Base-by-base conservation (phyloP, 2,329 filamentous ascomycete genomes). In the Amesomyces nigricolor region DNA sequence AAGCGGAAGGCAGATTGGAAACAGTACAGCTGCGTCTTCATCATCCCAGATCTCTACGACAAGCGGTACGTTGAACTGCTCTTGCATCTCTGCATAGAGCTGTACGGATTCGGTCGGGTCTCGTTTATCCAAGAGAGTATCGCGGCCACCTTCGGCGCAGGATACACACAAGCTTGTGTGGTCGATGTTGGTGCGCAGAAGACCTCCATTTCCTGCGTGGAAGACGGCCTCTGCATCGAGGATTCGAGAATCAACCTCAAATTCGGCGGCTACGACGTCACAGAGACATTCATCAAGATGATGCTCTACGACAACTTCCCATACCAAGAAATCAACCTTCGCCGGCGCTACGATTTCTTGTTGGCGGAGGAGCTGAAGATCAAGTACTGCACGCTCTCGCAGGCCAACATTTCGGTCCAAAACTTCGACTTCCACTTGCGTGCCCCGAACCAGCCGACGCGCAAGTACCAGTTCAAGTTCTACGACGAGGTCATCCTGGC, bases 181-280 rank as follows among this genome's bases (percentile, higher is more conserved):
- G 91, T 99, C 10, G 94, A 99, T 68, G 87, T 99, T 54, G 94
- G 94, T 11, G 92, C 94, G 0, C 91, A 97, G 68, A 99, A 99
- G 78, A 97, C 94, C 1, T 95, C 94, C 0, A 88, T 99, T 32
- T 92, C 91, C 59, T 99, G 94, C 63, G 91, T 99, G 10, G 94
- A 99, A 65, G 94, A 99, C 70, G 94, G 94, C 2, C 87, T 99
- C 72, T 91, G 89, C 66, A 81, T 96, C 26, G 94, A 97, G 61
- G 92, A 96, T 67, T 99, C 94, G 14, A 84, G 94, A 14, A 83
- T 99, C 68, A 97, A 97, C 69, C 75, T 99, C 61, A 97, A 99
- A 70, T 95, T 87, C 65, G 94, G 94, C 49, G 94, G 94, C 1
- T 85, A 81, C 65, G 94, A 99, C 70, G 88, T 97, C 38, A 97